phyloP scores from a whole-genome alignment of 2,329 filamentous ascomycete genomes.

The Paecilomyces variotii region DNA sequence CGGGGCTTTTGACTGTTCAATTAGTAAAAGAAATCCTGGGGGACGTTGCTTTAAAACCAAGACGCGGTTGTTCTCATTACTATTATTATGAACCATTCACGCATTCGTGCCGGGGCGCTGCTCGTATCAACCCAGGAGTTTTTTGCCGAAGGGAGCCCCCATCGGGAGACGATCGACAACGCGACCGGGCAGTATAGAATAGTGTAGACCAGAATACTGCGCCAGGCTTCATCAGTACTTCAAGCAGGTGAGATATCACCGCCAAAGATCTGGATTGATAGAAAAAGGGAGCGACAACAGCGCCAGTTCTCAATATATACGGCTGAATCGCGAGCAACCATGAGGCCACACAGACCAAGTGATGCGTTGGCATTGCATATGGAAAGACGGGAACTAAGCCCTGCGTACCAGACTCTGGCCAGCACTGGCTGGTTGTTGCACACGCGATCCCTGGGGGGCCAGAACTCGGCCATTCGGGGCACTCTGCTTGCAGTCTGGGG shows the following conservation, averaged over 20 bases:
- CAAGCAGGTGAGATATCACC: neutral
- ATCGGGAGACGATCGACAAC: neutral
- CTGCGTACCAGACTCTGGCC: neutral
- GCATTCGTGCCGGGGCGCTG: neutral
- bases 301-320: neutral
- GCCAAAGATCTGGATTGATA: neutral
- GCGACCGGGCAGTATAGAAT: neutral
- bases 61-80: neutral
- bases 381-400: conserved; percentile 4
- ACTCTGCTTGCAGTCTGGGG: neutral
- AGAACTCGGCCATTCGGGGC: neutral
- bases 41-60: neutral
- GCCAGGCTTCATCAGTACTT: neutral
- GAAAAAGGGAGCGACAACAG: neutral
- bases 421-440: neutral
- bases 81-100: neutral
- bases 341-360: conserved; percentile 12
- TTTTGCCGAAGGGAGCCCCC: neutral
- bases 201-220: neutral
- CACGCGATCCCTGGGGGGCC: neutral
- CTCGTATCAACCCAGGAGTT: neutral
- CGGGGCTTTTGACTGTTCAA: neutral
- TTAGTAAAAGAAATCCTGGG: neutral
- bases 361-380: conserved; percentile 16
- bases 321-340: neutral